These are phyloP conservation scores for Coemansia sp. DNA, from an alignment of 192 early-diverging fungal genomes.

Conservation along the genomic window DNA sequence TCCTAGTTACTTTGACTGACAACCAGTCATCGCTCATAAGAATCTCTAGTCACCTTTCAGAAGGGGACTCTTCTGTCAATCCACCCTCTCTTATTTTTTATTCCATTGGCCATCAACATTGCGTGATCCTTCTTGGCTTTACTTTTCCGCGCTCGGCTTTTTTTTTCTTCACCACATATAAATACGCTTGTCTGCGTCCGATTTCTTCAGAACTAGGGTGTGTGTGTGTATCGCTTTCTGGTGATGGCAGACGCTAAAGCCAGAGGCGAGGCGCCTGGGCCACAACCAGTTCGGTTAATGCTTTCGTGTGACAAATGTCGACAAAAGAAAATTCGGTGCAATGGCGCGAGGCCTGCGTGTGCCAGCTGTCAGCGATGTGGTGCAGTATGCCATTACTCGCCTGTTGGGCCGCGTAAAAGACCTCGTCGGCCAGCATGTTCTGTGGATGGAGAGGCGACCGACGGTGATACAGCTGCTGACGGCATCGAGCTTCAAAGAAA, in stretches of 20 bases:
- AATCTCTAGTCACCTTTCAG: not conserved
- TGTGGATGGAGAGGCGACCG: not conserved
- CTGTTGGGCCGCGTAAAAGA: slow-evolving; percentile 47
- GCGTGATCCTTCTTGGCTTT: not conserved
- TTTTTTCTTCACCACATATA: not conserved
- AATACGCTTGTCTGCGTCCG: not conserved
- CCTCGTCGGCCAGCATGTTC: slow-evolving; percentile 24
- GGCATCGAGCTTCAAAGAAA: not conserved
- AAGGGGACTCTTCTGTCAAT: not conserved
- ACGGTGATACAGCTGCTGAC: not conserved
- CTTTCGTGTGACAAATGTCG: slow-evolving; percentile 44
- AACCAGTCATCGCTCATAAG: not conserved
- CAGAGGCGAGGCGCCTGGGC: not conserved
- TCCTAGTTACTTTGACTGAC: not conserved
- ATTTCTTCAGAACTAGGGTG: not conserved
- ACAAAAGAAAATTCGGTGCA: slow-evolving; percentile 42
- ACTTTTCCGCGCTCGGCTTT: not conserved
- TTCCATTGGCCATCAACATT: not conserved
- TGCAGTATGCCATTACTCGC: slow-evolving; percentile 38
- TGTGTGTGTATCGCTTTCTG: not conserved
- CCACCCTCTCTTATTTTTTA: not conserved
- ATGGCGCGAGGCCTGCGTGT: slow-evolving; percentile 34
- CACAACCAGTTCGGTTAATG: slow-evolving; percentile 21
- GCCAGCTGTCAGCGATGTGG: slow-evolving; percentile 19
- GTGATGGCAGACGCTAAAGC: not conserved